Evolutionary conservation across 2,329 filamentous ascomycete genomes (phyloP), one percentile per base, ranked within the genome.

Genomic region (Phaeophleospora eucalypticola): DNA sequence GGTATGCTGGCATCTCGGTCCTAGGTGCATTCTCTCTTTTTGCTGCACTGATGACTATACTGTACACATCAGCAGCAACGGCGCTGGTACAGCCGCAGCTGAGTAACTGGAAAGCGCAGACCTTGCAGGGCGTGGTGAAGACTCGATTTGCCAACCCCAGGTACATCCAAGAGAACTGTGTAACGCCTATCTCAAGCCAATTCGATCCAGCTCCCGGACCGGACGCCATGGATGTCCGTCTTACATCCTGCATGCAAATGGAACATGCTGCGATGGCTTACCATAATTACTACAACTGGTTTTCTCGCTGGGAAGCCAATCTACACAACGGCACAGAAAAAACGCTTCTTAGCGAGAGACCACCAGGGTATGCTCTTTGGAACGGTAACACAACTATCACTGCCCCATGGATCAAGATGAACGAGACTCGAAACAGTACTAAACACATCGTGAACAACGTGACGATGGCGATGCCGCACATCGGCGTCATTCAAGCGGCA

Each of bases 11-110:
- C 0, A 53, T 79, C 1, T 84, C 83, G 0, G 55, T 86, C 0
- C 68, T 90, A 1, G 87, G 87, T 0, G 61, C 75, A 1, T 59
- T 89, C 2, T 80, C 83, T 0, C 64, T 91, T 12, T 68, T 80
- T 1, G 83, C 83, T 2, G 81, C 86, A 0, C 50, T 89, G 2
- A 72, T 81, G 1, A 80, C 83, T 0, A 81, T 85, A 15, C 74
- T 91, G 4, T 93, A 90, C 61, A 88, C 84, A 0, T 86, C 86
- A 2, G 87, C 87, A 0, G 84, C 84, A 0, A 84, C 88, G 52
- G 82, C 86, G 7, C 71, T 91, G 65, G 84, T 91, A 0, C 77
- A 85, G 2, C 87, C 87, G 0, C 84, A 86, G 58, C 72, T 91
- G 4, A 81, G 77, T 0, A 61, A 64, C 1, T 78, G 76, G 69